Base-by-base conservation (phyloP, 495 filamentous ascomycete species). In the Neurospora sp. region DNA sequence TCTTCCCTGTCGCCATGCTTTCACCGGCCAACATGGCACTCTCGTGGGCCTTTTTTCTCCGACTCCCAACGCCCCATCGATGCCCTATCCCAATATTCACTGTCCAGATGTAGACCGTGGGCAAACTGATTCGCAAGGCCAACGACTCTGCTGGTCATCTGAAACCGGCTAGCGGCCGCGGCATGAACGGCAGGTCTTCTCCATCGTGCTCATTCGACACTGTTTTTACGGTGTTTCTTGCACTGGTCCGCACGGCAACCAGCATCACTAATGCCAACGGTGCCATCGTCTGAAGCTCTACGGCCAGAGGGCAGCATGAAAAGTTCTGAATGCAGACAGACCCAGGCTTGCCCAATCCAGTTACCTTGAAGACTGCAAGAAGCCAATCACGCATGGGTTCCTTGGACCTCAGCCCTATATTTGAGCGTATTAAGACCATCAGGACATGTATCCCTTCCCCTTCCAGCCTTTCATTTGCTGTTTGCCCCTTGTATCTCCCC, bases 1-100 rank as follows among this genome's bases (percentile, higher is more conserved):
- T 70, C 72, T 74, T 74, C 76, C 76, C 76, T 77, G 75, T 73
- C 66, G 62, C 76, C 76, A 77, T 54, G 75, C 76, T 71, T 62
- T 46, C 73, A 72, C 72, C 54, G 54, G 71, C 62, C 72, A 74
- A 70, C 69, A 60, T 72, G 27, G 11, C 44, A 18, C 70, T 27
- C 35, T 60, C 27, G n/a, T 35, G 39, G 70, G 23, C 18, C 14
- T 20, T 72, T 60, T 72, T 73, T 11, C 35, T 44, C 49, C 72
- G 18, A 44, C 60, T 3, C 20, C 20, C 46, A 62, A 62, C 35
- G 41, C 31, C 27, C 18, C 38, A 44, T 44, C 37, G 38, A 31
- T 74, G 14, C 71, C 31, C n/a, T 27, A 41, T 71, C 35, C 20
- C 54, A 27, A 38, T 72, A 5, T 72, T 42, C 44, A 62, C 44